Conservation (phyloP, 139 green algal genomes). For the Tetradesmus obliquus region DNA sequence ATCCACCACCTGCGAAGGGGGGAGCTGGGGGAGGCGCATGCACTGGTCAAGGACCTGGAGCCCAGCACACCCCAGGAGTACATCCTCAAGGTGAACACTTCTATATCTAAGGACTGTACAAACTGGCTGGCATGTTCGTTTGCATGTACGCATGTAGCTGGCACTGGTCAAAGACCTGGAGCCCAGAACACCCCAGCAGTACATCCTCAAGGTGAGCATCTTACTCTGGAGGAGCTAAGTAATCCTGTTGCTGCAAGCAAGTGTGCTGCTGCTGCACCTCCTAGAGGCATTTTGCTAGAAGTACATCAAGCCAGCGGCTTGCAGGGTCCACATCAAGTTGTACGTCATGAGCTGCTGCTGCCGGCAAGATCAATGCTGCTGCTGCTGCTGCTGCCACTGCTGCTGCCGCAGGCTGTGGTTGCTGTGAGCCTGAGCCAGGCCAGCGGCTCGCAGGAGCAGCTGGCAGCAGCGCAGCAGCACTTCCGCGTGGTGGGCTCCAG, state of each 20-base stretch:
- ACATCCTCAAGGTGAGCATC: constrained; percentile 86
- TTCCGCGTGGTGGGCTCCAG: constrained; percentile 83
- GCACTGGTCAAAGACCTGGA: constrained; percentile 82
- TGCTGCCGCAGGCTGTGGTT: constrained; percentile 74
- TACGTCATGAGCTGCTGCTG: no score
- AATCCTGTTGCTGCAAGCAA: no score
- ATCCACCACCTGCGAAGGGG: constrained; percentile 80
- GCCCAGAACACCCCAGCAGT: constrained; percentile 81
- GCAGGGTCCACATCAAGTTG: no score
- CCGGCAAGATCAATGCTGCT: background rate
- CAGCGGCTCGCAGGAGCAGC: constrained; percentile 66
- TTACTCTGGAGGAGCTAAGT: constrained; percentile 66
- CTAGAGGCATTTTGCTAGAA: background rate
- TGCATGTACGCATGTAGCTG: background rate
- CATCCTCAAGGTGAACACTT: constrained; percentile 77
- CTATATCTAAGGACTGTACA: background rate
- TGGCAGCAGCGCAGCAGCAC: constrained; percentile 85
- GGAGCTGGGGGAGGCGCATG: constrained; percentile 75
- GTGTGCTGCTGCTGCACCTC: no score
- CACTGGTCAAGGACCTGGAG: constrained; percentile 82
- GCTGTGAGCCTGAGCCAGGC: constrained; percentile 77
- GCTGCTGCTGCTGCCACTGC: background rate
- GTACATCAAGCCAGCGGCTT: no score
- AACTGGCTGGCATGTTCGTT: background rate
- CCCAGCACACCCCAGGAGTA: constrained; percentile 84